Percentiles rank a stretch among this genome's conserved stretches.
Conservation (phyloP, 1,284 basidiomycete genomes). For the Athelia sp. region DNA sequence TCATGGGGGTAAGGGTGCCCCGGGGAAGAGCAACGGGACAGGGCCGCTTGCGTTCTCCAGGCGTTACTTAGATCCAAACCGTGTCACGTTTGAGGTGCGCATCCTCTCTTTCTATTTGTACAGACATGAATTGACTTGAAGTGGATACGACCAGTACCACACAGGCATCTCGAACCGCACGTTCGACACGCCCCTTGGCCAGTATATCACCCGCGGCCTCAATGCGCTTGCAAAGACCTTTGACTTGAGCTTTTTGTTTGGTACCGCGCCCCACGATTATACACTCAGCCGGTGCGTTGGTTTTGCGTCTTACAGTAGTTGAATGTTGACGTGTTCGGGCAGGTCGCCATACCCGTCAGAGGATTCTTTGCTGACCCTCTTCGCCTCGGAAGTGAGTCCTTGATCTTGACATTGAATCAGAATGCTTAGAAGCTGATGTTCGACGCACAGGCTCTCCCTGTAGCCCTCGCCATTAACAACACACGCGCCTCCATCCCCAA, state of each 20-base stretch:
- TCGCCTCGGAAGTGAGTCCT: slow-evolving; percentile 47
- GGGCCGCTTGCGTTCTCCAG: slow-evolving; percentile 58
- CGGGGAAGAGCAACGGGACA: too few species aligned
- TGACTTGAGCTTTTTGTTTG: slow-evolving; percentile 51
- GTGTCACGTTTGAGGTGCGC: slow-evolving; percentile 63
- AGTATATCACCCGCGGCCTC: slow-evolving; percentile 50
- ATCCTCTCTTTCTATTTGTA: not conserved
- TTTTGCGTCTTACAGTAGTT: not conserved
- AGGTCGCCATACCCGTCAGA: slow-evolving; percentile 65
- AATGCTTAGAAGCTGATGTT: too few species aligned
- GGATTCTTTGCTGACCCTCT: slow-evolving; percentile 56
- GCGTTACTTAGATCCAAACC: slow-evolving; percentile 72
- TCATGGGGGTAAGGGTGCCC: slow-evolving; percentile 33
- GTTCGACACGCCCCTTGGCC: slow-evolving; percentile 56
- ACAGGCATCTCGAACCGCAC: slow-evolving; percentile 33
- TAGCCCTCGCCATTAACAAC: slow-evolving; percentile 58
- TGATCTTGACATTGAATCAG: too few species aligned
- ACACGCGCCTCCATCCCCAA: slow-evolving; percentile 54
- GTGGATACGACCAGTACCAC: slow-evolving; percentile 45
- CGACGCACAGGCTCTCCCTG: slow-evolving; percentile 41
- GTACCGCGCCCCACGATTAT: slow-evolving; percentile 71
- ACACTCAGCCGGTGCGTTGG: slow-evolving; percentile 50
- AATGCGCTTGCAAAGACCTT: slow-evolving; percentile 46
- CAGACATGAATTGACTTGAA: not conserved
- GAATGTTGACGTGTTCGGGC: slow-evolving; percentile 1